Base-by-base conservation (phyloP, 305 asterid genomes). In the Euphrasia arctica region DNA sequence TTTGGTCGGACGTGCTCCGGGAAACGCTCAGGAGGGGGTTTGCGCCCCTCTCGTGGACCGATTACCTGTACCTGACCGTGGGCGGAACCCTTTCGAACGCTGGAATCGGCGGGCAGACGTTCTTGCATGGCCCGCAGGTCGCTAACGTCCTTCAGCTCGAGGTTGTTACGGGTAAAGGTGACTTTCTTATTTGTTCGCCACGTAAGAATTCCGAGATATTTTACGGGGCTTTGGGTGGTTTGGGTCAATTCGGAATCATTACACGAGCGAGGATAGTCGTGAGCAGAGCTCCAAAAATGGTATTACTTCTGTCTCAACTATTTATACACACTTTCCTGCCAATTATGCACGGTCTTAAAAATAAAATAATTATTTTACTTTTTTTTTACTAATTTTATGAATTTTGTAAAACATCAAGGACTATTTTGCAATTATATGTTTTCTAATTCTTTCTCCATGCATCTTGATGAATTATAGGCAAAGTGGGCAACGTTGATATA, bases 191-290 rank as follows among this genome's bases (percentile, higher is more conserved):
- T 0, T 50, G 56, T 14, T 50, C 56, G 15, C 56, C 56, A 4
- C 0, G 15, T 15, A 13, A 13, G 7, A 50, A 14, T 6, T 13
- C 56, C 27, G 56, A 50, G 28, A 14, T 50, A 14, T 50, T 50
- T 50, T 15, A 4, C 9, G 56, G 27, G 1, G 56, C 15, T 14
- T 14, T 50, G 9, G 56, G 56, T 14, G 56, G 56, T n/a, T 15
- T 50, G 22, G 56, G 56, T 6, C 56, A 50, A 15, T 50, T 50
- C 27, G 56, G 56, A 8, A 50, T 50, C 56, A 50, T 50, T 14
- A 50, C 56, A 6, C 15, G 9, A 14, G 56, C 56, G 13, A 13
- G 56, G 15, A 50, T 50, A 14, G 27, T 14, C 56, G 6, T 50
- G 3, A 13, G 7, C 9, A 50, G 15, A 50, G 56, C 56, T 13